Conservation (phyloP, 257 asterid species). For the Nyctanthes arbortristis region DNA sequence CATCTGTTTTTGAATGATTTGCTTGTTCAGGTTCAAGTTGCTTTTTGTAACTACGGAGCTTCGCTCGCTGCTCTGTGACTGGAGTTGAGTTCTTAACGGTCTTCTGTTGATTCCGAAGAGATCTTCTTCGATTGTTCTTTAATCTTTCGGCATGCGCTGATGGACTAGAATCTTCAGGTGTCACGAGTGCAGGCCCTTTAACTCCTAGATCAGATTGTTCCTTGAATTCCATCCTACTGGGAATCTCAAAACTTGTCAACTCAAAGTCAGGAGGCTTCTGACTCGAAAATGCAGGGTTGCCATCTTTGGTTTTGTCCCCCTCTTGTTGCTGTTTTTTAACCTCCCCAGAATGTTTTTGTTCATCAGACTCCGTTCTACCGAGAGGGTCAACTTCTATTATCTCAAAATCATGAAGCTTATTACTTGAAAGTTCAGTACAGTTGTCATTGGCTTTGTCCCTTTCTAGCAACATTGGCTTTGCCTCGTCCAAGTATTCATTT, state of each 20-base stretch:
- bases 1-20: constrained; percentile 15
- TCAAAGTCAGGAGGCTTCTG: constrained; percentile 49
- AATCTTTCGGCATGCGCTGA: constrained; percentile 15
- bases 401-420: constrained; percentile 44
- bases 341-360: not conserved
- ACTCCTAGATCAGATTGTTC: not conserved
- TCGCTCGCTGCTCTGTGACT: constrained; percentile 10
- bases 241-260: constrained; percentile 22
- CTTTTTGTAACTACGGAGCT: not conserved
- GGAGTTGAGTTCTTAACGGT: constrained; percentile 4
- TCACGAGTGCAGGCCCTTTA: constrained; percentile 8
- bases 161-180: constrained; percentile 6
- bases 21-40: not conserved
- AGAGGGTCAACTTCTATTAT: constrained; percentile 21
- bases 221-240: not conserved
- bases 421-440: constrained; percentile 18
- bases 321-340: constrained; percentile 18
- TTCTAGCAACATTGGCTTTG: constrained; percentile 18
- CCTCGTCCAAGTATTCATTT: not conserved
- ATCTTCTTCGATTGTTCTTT: no score
- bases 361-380: not conserved
- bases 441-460: constrained; percentile 10
- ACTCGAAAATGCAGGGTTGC: constrained; percentile 9
- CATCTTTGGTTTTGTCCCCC: constrained; percentile 13
- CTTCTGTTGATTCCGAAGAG: constrained; percentile 14